Conservation (phyloP, 176 grass and related monocot species). For the Carex littledalei region DNA sequence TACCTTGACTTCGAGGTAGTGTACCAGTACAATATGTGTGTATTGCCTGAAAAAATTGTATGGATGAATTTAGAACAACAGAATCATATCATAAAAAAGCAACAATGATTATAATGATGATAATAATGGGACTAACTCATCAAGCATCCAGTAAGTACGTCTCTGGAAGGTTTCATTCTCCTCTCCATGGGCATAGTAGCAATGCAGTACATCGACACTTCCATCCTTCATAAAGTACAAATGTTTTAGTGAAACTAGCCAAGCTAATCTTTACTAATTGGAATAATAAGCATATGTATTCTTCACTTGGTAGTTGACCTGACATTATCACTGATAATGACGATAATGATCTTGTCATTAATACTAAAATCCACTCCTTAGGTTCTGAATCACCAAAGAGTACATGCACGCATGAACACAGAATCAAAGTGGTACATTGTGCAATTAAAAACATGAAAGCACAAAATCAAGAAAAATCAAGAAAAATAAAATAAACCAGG, state of each 20-base stretch:
- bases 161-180: conserved; percentile 93
- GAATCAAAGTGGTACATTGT: not conserved
- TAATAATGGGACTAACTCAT: conserved; percentile 58
- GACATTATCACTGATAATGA: not conserved
- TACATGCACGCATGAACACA: not conserved
- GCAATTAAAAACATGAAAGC: not conserved
- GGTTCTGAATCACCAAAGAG: not conserved
- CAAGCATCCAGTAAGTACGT: conserved; percentile 95
- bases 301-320: not conserved
- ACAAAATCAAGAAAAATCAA: not conserved
- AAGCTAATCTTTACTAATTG: conserved; percentile 25
- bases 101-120: conserved; percentile 1
- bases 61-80: conserved; percentile 7
- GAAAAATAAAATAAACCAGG: not conserved
- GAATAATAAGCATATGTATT: not conserved
- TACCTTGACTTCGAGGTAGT: conserved; percentile 99
- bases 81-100: conserved; percentile 4
- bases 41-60: conserved; percentile 60
- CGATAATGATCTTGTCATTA: not conserved
- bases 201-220: conserved; percentile 99
- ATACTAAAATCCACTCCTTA: not conserved
- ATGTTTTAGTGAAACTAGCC: conserved; percentile 11
- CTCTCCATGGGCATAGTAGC: conserved; percentile 98
- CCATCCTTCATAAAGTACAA: conserved; percentile 53
- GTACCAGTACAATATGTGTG: conserved; percentile 98